Conservation (phyloP, 106 monocot species). For the Chionographis japonica region DNA sequence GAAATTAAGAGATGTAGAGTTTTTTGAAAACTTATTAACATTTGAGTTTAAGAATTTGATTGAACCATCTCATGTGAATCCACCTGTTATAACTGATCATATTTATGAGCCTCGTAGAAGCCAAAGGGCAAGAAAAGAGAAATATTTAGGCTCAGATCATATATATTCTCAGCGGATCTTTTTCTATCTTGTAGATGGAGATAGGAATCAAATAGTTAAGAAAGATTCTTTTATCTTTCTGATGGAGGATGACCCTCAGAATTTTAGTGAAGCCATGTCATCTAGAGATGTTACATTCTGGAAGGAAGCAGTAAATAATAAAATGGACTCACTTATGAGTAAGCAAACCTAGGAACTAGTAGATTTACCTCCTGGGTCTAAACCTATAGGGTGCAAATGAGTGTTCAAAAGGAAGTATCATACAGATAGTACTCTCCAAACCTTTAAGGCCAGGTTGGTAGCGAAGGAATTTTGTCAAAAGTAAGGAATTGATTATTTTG, state of each 20-base stretch:
- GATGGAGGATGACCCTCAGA: not conserved
- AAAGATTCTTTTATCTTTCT: not conserved
- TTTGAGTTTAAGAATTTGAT: not conserved
- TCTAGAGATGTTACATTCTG: not conserved
- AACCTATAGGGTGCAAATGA: not conserved
- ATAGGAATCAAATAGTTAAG: not conserved
- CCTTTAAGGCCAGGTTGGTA: not conserved
- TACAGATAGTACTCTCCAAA: not conserved
- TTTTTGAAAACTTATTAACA: not conserved
- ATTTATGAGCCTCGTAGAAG: not conserved
- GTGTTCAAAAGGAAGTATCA: conserved; percentile 1
- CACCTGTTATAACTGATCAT: not conserved
- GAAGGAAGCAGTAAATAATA: not conserved
- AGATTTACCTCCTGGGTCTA: not conserved
- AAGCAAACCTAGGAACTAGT: not conserved
- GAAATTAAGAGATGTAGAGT: conserved; percentile 3
- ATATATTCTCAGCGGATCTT: not conserved
- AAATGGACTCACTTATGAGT: not conserved
- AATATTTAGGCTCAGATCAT: not conserved
- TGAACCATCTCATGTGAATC: not conserved
- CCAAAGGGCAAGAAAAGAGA: not conserved
- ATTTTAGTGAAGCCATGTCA: not conserved
- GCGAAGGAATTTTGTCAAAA: not conserved
- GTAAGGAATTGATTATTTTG: not conserved
- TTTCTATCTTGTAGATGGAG: conserved; percentile 1